phyloP scores from a whole-genome alignment of 345 rosid genomes.

The Rhodamnia argentea region DNA sequence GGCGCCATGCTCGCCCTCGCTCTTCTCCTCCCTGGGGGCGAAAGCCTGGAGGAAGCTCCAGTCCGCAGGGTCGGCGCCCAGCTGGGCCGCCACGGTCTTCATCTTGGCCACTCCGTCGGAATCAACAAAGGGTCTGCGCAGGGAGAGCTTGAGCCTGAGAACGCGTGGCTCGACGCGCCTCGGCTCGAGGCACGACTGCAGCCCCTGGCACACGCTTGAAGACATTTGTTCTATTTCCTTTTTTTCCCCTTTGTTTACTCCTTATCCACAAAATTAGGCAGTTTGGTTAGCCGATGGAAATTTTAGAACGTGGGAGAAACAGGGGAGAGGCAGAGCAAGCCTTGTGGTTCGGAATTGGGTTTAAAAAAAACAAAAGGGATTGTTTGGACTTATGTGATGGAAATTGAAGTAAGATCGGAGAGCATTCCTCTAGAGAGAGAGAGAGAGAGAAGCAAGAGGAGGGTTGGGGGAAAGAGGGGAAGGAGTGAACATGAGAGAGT shows the following conservation, averaged over 20 bases:
- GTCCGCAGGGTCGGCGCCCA: conserved; percentile 10
- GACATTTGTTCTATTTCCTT: conserved; percentile 12
- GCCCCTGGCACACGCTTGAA: conserved; percentile 33
- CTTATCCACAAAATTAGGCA: neutral
- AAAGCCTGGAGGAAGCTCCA: conserved; percentile 52
- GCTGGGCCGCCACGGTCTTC: neutral
- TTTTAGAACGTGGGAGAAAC: neutral
- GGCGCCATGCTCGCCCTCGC: conserved; percentile 4
- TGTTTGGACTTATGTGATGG: neutral
- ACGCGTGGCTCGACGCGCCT: conserved; percentile 14
- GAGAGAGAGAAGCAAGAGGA: neutral
- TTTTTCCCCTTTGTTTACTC: neutral
- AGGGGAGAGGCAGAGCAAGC: neutral
- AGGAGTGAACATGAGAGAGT: neutral
- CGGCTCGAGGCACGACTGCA: conserved; percentile 46
- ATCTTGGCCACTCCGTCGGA: conserved; percentile 4
- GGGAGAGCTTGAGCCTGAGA: conserved; percentile 28
- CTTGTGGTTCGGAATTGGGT: neutral
- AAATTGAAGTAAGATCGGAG: neutral
- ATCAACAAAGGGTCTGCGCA: conserved; percentile 8
- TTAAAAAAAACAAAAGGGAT: neutral
- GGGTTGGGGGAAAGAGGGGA: neutral
- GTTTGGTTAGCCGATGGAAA: neutral
- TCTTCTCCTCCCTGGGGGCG: neutral
- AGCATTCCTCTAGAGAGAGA: neutral